Conservation (phyloP, 1,139 yeast species). For the Pichia sp. region DNA sequence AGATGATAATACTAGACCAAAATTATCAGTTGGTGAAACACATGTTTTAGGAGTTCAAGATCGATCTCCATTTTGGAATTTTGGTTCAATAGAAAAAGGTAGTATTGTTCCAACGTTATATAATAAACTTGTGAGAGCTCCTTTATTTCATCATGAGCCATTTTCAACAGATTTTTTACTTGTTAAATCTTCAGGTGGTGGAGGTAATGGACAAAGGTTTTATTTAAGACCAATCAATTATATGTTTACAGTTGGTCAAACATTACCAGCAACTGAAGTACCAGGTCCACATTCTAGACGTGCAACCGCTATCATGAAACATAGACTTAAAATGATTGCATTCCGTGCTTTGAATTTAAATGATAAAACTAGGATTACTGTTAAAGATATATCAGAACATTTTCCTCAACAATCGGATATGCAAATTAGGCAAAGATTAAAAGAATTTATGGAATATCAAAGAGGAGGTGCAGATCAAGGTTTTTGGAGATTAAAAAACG, state of each 20-base stretch:
- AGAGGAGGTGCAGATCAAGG: conserved; percentile 94
- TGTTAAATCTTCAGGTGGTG: conserved; percentile 76
- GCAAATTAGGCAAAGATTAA: conserved; percentile 92
- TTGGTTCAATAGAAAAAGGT: conserved; percentile 95
- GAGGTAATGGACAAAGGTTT: conserved; percentile 54
- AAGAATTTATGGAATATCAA: conserved; percentile 98
- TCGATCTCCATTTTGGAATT: conserved; percentile 96
- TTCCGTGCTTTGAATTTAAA: conserved; percentile 78
- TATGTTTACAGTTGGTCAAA: conserved; percentile 84
- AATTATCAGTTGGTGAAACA: conserved; percentile 87
- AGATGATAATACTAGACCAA: conserved; percentile 83
- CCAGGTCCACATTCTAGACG: conserved; percentile 98
- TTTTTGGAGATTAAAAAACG: conserved; percentile 82
- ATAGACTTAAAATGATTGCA: conserved; percentile 88
- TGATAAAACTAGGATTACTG: conserved; percentile 70
- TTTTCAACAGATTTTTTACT: conserved; percentile 75
- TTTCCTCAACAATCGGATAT: conserved; percentile 97
- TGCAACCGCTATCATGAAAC: conserved; percentile 89
- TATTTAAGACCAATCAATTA: conserved; percentile 62
- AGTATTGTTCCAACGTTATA: conserved; percentile 89
- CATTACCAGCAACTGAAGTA: conserved; percentile 87
- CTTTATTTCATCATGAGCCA: conserved; percentile 82
- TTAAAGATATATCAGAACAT: conserved; percentile 83
- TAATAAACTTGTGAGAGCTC: conserved; percentile 89
- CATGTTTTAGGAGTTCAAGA: conserved; percentile 94